These are phyloP conservation scores for Ramichloridium luteum DNA, from an alignment of 2,329 filamentous ascomycete genomes.

Conservation along the genomic window DNA sequence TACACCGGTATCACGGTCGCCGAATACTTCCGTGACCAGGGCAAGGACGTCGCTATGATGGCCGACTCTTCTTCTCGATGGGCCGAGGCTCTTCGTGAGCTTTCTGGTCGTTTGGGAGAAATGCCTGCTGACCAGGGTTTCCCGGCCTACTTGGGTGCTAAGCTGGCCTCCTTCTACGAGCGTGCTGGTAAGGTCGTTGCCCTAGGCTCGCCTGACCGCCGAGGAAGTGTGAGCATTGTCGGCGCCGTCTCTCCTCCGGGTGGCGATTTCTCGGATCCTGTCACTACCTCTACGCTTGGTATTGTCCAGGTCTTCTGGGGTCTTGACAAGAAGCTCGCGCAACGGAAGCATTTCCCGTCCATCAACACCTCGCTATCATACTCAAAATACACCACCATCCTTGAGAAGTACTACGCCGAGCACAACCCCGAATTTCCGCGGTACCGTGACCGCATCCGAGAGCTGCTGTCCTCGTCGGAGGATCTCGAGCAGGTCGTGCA, in stretches of 20 bases:
- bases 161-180: slow-evolving; percentile 98
- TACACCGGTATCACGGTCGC: slow-evolving; percentile 93
- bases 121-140: slow-evolving; percentile 99
- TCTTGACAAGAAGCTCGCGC: slow-evolving; percentile 97
- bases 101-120: slow-evolving; percentile 95
- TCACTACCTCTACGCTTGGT: slow-evolving; percentile 82
- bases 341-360: slow-evolving; percentile 97
- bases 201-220: slow-evolving; percentile 76
- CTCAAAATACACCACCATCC: slow-evolving; percentile 82
- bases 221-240: slow-evolving; percentile 92
- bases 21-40: slow-evolving; percentile 95
- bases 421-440: slow-evolving; percentile 88
- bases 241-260: slow-evolving; percentile 93
- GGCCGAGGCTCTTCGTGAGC: slow-evolving; percentile 96
- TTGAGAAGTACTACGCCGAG: slow-evolving; percentile 92
- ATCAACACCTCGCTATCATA: slow-evolving; percentile 93
- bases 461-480: slow-evolving; percentile 87
- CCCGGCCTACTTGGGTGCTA: slow-evolving; percentile 91
- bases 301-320: slow-evolving; percentile 99
- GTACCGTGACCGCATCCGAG: slow-evolving; percentile 83
- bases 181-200: slow-evolving; percentile 79
- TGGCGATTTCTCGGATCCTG: slow-evolving; percentile 98
- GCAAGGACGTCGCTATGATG: slow-evolving; percentile 99
- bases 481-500: slow-evolving; percentile 98
- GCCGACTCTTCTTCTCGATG: slow-evolving; percentile 95